Base-by-base conservation (phyloP, 108 stramenopile genomes). In the Nitzschia inconspicua region DNA sequence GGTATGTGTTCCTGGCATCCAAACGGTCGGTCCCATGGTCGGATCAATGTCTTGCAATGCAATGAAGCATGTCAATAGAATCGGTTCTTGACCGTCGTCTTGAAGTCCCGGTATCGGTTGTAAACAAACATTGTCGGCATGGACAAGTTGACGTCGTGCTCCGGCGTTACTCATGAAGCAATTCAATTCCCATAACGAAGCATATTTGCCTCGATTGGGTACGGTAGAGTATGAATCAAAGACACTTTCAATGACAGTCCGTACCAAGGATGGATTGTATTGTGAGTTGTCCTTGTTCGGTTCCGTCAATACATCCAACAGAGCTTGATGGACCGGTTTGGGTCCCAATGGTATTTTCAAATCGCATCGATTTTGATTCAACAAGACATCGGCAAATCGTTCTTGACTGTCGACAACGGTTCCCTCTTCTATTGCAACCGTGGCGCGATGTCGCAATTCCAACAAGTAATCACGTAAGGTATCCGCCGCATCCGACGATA, bases 1-100 rank as follows among this genome's bases (percentile, higher is more conserved):
- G 37, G 32, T 55, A 57, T 84, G 80, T 3, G 86, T 92, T 9
- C 70, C 32, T 13, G 83, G 86, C 48, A 86, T 28, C 82, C 82
- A 91, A 8, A 66, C 68, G 23, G 91, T 92, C 9, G 91, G 91
- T 14, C 86, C 91, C 91, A 92, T 92, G 18, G 84, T 78, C 48
- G 58, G 8, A 2, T 63, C 64, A 14, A 88, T 75, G 59, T 93
- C 85, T 54, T 93, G 91, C 44, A 93, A 65, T 28, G 91, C 81
- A 23, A 87, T 65, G 50, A 93, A 93, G 47, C 87, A 89, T 5
- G 91, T 93, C 44, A 69, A 65, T 58, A 93, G 47, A 10, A 80
- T 78, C 3, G 85, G 73, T 18, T 77, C 11, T 44, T 44, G 44
- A 20, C 22, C 26, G 48, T 26, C 48, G 48, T 23, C 48, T 24